Base-by-base conservation (phyloP, 2,329 filamentous ascomycete species). In the Aspergillus sp. region DNA sequence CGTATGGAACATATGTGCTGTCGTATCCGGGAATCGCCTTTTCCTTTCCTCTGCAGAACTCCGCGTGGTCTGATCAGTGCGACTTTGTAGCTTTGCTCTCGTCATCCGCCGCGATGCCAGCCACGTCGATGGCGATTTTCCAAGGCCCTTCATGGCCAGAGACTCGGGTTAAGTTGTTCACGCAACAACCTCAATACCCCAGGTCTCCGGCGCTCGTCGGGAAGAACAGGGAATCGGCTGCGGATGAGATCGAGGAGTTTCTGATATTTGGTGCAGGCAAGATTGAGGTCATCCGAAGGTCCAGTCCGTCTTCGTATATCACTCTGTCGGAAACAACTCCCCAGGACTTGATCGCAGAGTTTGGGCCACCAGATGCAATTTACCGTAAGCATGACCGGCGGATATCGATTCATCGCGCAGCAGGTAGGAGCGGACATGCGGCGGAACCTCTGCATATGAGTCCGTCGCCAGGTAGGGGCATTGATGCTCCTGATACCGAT, bases 11-110 rank as follows among this genome's bases (percentile, higher is more conserved):
- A 14, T 98, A 96, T 53, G 78, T 94, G 20, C 67, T 98, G 20
- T 96, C 89, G 2, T 98, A 95, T 60, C 88, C 89, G 1, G 91
- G 91, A 0, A 78, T 98, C 17, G 86, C 89, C 0, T 95, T 96
- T 55, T 88, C 82, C 24, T 98, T 98, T 44, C 78, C 85, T 1
- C 67, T 96, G 17, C 72, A 79, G 30, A 67, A 74, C 36, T 78
- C 81, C 1, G 75, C 78, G 14, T 95, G 86, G 69, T 84, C 82
- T 1, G 71, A 76, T 33, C 62, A 67, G 32, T 73, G 75, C 40
- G 88, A 96, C 52, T 86, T 93, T 41, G 86, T 95, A 17, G 81
- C 85, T 1, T 64, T 95, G 24, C 71, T 96, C 11, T 86, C 86
- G 0, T 84, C 86, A 0, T 75, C 82, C 0, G 77, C 80, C 12